Conservation (phyloP, 352 stramenopile genomes). For the Phytophthora rubi region DNA sequence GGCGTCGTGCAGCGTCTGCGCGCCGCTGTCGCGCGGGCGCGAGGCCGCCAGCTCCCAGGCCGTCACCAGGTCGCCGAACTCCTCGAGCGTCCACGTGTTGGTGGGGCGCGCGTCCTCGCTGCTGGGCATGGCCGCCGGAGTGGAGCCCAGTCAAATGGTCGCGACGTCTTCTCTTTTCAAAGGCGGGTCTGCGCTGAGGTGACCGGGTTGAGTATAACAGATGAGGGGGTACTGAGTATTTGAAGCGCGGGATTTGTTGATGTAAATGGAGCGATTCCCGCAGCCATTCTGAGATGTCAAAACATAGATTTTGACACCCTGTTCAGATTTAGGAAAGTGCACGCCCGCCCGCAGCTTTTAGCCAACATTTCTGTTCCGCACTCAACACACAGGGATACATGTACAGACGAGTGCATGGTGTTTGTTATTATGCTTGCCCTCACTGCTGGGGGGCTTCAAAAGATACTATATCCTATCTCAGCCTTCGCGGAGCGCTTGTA, state of each 20-base stretch:
- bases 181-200: not conserved
- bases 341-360: too few relatives aligned
- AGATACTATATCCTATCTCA: too few relatives aligned
- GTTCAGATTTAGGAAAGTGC: too few relatives aligned
- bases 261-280: too few relatives aligned
- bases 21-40: slow-evolving; percentile 8
- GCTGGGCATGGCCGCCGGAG: slow-evolving; percentile 17
- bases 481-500: too few relatives aligned
- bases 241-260: not conserved
- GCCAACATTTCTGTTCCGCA: too few relatives aligned
- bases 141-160: not conserved
- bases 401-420: too few relatives aligned
- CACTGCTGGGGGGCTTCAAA: too few relatives aligned
- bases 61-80: slow-evolving; percentile 39
- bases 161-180: not conserved
- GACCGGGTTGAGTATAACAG: not conserved
- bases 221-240: not conserved
- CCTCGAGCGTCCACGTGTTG: slow-evolving; percentile 35
- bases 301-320: too few relatives aligned
- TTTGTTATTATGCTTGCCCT: too few relatives aligned
- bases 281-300: too few relatives aligned
- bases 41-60: slow-evolving; percentile 37
- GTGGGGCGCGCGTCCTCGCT: slow-evolving; percentile 32
- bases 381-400: too few relatives aligned
- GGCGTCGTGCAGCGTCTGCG: slow-evolving; percentile 28